A percentile compares a stretch with the other conserved stretches of the same genome.
These are phyloP conservation scores for Aulographum hederae DNA, from an alignment of 2,329 filamentous ascomycete species.

Conservation along the genomic window DNA sequence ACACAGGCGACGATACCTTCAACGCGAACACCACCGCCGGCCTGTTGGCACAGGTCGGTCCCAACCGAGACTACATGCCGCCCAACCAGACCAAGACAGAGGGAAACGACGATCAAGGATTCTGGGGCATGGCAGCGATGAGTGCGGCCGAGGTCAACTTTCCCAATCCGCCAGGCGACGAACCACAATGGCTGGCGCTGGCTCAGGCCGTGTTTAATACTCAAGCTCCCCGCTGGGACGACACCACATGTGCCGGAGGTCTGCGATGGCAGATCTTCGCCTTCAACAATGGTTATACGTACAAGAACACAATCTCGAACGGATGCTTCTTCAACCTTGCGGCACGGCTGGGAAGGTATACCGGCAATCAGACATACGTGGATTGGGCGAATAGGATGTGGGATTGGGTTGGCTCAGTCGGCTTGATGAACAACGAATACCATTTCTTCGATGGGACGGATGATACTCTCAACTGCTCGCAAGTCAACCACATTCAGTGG, in stretches of 20 bases:
- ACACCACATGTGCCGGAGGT: conserved; percentile 18
- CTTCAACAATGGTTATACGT: conserved; percentile 28
- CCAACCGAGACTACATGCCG: conserved; percentile 24
- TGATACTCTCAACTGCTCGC: conserved; percentile 22
- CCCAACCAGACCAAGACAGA: conserved; percentile 25
- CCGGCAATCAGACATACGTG: conserved; percentile 33
- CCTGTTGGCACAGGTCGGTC: conserved; percentile 23
- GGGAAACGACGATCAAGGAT: conserved; percentile 60
- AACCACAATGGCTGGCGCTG: conserved; percentile 8
- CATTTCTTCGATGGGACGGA: conserved; percentile 27
- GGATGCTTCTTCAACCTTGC: conserved; percentile 32
- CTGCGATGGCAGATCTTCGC: conserved; percentile 22
- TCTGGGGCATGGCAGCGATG: conserved; percentile 55
- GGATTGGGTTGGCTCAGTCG: conserved; percentile 17
- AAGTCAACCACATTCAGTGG: conserved; percentile 27
- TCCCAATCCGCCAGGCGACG: conserved; percentile 32
- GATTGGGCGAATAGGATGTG: conserved; percentile 37
- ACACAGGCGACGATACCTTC: conserved; percentile 22
- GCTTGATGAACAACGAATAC: conserved; percentile 32
- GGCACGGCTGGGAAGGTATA: conserved; percentile 18
- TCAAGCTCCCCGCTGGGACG: conserved; percentile 19
- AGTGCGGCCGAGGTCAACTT: conserved; percentile 51
- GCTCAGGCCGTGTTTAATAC: conserved; percentile 21
- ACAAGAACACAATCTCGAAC: conserved; percentile 28
- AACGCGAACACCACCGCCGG: conserved; percentile 21